These are phyloP conservation scores for Pleurotus giganteus DNA, from an alignment of 768 basidiomycete genomes.

Conservation along the genomic window DNA sequence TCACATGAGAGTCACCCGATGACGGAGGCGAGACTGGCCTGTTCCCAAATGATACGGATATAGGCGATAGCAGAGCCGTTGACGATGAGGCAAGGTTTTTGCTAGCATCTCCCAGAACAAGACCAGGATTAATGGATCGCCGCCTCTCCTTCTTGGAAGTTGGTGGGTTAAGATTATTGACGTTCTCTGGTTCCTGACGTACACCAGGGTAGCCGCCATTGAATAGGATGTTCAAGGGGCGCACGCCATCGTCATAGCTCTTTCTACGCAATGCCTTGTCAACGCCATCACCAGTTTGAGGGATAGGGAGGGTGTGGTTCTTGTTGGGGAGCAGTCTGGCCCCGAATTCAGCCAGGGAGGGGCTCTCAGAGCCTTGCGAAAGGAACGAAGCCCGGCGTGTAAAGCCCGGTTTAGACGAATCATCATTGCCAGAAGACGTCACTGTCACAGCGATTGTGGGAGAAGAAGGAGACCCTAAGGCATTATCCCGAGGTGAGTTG, in stretches of 20 bases:
- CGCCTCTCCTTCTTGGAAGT: conserved; percentile 42
- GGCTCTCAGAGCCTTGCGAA: not conserved
- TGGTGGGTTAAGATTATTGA: conserved; percentile 30
- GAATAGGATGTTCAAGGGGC: conserved; percentile 37
- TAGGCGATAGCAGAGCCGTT: conserved; percentile 29
- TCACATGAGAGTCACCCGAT: conserved; percentile 6
- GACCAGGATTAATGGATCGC: conserved; percentile 48
- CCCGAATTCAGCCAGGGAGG: conserved; percentile 8
- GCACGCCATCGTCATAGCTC: conserved; percentile 45
- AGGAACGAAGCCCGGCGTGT: not conserved
- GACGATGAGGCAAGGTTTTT: conserved; percentile 16
- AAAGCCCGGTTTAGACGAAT: conserved; percentile 13
- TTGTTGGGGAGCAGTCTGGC: conserved; percentile 25
- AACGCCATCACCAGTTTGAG: conserved; percentile 16
- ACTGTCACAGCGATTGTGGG: conserved; percentile 42
- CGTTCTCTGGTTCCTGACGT: conserved; percentile 12
- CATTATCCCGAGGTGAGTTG: conserved; percentile 13
- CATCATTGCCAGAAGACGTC: conserved; percentile 31
- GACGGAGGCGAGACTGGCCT: conserved; percentile 24
- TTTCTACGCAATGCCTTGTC: conserved; percentile 29
- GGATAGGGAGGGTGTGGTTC: conserved; percentile 41
- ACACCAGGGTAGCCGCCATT: not conserved
- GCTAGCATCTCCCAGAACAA: conserved; percentile 27
- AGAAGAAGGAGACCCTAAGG: conserved; percentile 23
- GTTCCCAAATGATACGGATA: conserved; percentile 24